These are phyloP conservation scores for Candida saitoana DNA, from an alignment of 805 yeast species.

Conservation along the genomic window DNA sequence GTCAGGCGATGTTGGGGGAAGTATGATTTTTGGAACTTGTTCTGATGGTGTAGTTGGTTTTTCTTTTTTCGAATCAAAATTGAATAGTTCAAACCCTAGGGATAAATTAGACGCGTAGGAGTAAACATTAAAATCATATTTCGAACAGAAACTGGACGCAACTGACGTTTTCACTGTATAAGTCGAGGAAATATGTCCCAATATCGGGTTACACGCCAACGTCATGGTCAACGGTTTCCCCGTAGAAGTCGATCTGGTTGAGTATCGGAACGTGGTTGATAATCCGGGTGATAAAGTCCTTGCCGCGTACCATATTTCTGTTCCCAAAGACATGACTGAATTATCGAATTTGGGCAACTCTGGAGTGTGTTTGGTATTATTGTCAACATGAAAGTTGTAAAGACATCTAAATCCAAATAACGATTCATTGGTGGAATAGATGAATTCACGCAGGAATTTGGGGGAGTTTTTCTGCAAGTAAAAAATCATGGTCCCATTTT, in stretches of 20 bases:
- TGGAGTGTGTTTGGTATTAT: conserved; percentile 25
- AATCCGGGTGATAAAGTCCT: conserved; percentile 83
- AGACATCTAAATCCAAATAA: conserved; percentile 76
- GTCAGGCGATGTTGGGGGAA: conserved; percentile 3
- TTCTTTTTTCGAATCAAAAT: conserved; percentile 24
- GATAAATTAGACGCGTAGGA: conserved; percentile 86
- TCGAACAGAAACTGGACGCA: conserved; percentile 72
- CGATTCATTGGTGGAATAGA: conserved; percentile 81
- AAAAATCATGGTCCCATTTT: conserved; percentile 57
- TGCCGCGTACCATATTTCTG: conserved; percentile 87
- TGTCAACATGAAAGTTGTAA: conserved; percentile 53
- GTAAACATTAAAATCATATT: conserved; percentile 84
- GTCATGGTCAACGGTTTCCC: conserved; percentile 90
- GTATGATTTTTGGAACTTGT: not conserved
- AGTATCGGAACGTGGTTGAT: conserved; percentile 78
- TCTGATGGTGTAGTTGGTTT: not conserved
- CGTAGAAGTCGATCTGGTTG: conserved; percentile 79
- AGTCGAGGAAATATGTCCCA: conserved; percentile 85
- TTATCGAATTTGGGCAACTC: conserved; percentile 40
- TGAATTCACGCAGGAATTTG: conserved; percentile 62
- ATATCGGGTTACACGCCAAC: conserved; percentile 77
- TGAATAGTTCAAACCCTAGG: conserved; percentile 83
- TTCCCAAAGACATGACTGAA: conserved; percentile 70
- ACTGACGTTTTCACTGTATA: conserved; percentile 80
- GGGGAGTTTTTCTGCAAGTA: conserved; percentile 67